Percentiles rank a stretch among this genome's conserved stretches.
phyloP scores from a whole-genome alignment of 2,329 filamentous ascomycete genomes.

The Xylariales sp. region DNA sequence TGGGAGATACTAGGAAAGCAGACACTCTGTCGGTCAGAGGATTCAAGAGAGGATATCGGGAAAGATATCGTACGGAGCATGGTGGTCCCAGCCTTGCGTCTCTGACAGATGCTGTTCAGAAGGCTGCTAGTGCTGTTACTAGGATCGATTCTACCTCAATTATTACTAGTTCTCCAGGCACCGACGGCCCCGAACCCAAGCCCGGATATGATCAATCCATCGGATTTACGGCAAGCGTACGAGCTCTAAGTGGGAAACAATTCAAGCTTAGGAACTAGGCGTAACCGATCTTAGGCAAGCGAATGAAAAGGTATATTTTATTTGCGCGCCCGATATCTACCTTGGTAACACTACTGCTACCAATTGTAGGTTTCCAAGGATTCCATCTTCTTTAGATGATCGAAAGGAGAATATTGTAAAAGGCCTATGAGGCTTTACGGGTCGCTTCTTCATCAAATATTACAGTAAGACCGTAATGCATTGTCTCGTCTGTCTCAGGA shows the following conservation, averaged over 20 bases:
- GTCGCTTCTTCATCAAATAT: too few relatives aligned
- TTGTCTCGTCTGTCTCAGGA: too few relatives aligned
- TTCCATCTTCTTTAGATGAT: neutral
- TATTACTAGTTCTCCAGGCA: neutral
- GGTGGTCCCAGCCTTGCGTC: conserved; percentile 5
- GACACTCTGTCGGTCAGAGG: conserved; percentile 16
- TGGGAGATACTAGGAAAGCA: conserved; percentile 18
- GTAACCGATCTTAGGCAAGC: neutral
- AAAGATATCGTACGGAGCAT: conserved; percentile 21
- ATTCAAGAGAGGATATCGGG: neutral
- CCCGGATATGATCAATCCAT: neutral
- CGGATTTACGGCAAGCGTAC: conserved; percentile 1
- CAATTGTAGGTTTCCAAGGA: neutral
- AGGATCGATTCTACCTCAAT: conserved; percentile 3
- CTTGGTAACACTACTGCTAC: neutral
- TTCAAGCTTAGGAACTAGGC: neutral
- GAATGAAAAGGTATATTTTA: conserved; percentile 4
- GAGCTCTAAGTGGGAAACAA: neutral
- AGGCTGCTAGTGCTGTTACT: neutral
- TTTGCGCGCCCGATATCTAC: too few relatives aligned
- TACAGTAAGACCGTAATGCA: too few relatives aligned
- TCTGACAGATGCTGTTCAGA: conserved; percentile 13
- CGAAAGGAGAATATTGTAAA: neutral
- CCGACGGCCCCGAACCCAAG: neutral
- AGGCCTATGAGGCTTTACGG: too few relatives aligned